Percentiles rank a stretch among this genome's conserved stretches.
Conservation (phyloP, 352 stramenopile species). For the Globisporangium iwayamae region DNA sequence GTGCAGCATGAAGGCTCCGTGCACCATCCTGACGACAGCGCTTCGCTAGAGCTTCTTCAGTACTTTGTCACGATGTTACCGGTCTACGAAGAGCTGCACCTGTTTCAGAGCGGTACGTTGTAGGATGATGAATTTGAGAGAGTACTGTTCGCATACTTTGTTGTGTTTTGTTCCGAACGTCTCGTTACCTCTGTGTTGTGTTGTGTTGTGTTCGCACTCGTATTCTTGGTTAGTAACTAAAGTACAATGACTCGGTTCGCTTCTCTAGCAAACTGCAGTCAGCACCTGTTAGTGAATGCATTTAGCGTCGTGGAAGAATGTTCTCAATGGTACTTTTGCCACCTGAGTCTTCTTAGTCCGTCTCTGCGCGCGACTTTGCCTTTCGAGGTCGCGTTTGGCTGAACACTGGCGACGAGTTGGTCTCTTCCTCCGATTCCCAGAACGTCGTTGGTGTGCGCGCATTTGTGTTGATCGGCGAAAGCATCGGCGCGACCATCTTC, state of each 20-base stretch:
- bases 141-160: neutral
- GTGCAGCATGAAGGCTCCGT: slow-evolving; percentile 25
- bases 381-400: slow-evolving; percentile 13
- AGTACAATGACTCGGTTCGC: neutral
- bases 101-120: slow-evolving; percentile 19
- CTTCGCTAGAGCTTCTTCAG: slow-evolving; percentile 46
- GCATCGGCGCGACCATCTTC: slow-evolving; percentile 55
- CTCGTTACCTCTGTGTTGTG: neutral
- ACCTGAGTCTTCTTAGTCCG: slow-evolving; percentile 26
- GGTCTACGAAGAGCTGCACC: slow-evolving; percentile 60
- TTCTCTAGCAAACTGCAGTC: neutral
- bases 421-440: slow-evolving; percentile 37
- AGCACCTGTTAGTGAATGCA: neutral
- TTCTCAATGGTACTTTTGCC: neutral
- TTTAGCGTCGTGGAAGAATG: neutral
- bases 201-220: neutral
- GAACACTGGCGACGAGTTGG: slow-evolving; percentile 9
- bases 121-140: slow-evolving; percentile 4
- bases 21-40: slow-evolving; percentile 19
- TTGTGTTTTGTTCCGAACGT: neutral
- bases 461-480: slow-evolving; percentile 32
- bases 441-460: slow-evolving; percentile 14
- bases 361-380: slow-evolving; percentile 53
- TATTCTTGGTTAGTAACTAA: neutral
- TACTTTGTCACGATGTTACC: slow-evolving; percentile 50